phyloP scores from a whole-genome alignment of 2,329 filamentous ascomycete genomes.

The Paracorniculantispora psalliotae region DNA sequence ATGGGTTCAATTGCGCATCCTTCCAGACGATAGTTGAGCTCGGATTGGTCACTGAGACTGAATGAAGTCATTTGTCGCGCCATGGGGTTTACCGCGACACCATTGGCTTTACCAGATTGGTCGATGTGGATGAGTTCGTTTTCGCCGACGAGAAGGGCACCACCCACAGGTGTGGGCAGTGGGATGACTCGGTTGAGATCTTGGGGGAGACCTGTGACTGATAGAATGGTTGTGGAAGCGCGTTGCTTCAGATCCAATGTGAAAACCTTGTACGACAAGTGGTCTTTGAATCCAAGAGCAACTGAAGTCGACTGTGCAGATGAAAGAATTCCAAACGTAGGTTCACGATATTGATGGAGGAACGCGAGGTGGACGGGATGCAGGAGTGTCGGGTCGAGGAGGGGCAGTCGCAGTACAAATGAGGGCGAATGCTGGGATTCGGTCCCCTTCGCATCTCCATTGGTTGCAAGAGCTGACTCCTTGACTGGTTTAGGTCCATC shows the following conservation, averaged over 20 bases:
- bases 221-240: slow-evolving; percentile 87
- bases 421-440: slow-evolving; percentile 78
- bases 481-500: slow-evolving; percentile 61
- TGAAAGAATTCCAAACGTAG: slow-evolving; percentile 91
- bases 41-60: slow-evolving; percentile 78
- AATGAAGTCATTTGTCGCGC: slow-evolving; percentile 79
- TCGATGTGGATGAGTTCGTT: slow-evolving; percentile 95
- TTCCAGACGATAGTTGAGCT: slow-evolving; percentile 75
- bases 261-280: slow-evolving; percentile 87
- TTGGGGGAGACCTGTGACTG: slow-evolving; percentile 77
- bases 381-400: slow-evolving; percentile 79
- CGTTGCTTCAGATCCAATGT: slow-evolving; percentile 90
- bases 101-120: slow-evolving; percentile 89
- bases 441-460: slow-evolving; percentile 32
- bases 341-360: slow-evolving; percentile 93
- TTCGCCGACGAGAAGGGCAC: slow-evolving; percentile 76
- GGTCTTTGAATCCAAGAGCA: slow-evolving; percentile 77
- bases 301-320: slow-evolving; percentile 69
- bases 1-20: slow-evolving; percentile 73
- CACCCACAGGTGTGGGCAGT: slow-evolving; percentile 80
- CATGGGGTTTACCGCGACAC: slow-evolving; percentile 88
- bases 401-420: slow-evolving; percentile 86
- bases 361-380: slow-evolving; percentile 91
- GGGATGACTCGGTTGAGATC: slow-evolving; percentile 81
- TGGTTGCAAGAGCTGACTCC: slow-evolving; percentile 30